Conservation (phyloP, 495 filamentous ascomycete genomes). For the Aspergillus haitiensis region DNA sequence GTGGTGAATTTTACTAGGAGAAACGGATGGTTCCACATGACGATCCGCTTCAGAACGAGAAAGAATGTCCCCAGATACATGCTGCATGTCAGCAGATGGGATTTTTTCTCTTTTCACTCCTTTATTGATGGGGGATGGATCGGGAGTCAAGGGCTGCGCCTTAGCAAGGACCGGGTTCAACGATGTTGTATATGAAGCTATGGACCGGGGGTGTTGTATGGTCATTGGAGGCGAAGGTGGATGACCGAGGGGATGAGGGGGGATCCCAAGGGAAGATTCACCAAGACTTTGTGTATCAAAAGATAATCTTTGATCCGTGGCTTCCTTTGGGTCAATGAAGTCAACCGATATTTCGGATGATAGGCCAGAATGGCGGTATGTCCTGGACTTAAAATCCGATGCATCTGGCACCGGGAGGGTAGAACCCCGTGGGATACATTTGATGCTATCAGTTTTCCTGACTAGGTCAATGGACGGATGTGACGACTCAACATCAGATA, state of each 20-base stretch:
- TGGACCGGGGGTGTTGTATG: constrained; percentile 58
- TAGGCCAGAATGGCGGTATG: constrained; percentile 66
- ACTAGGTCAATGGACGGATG: constrained; percentile 55
- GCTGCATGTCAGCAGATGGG: constrained; percentile 31
- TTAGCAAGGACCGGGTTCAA: constrained; percentile 43
- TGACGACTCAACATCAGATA: constrained; percentile 41
- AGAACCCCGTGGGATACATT: constrained; percentile 48
- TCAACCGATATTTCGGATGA: constrained; percentile 81
- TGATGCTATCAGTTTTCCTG: constrained; percentile 59
- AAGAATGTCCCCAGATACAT: constrained; percentile 42
- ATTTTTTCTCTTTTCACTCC: constrained; percentile 20
- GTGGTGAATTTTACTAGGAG: constrained; percentile 48
- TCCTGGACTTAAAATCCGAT: constrained; percentile 60
- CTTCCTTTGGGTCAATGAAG: constrained; percentile 51
- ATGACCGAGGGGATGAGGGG: constrained; percentile 66
- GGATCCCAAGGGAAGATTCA: constrained; percentile 53
- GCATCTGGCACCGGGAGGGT: constrained; percentile 41
- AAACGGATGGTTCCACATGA: constrained; percentile 14
- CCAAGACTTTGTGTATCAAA: constrained; percentile 35
- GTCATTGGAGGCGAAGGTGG: constrained; percentile 82
- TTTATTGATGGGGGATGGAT: constrained; percentile 47
- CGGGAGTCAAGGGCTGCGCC: constrained; percentile 51
- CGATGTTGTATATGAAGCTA: constrained; percentile 39
- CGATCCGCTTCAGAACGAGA: constrained; percentile 39
- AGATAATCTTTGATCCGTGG: constrained; percentile 38